phyloP scores from a whole-genome alignment of 2,329 filamentous ascomycete genomes.

The Orbilia brochopaga region DNA sequence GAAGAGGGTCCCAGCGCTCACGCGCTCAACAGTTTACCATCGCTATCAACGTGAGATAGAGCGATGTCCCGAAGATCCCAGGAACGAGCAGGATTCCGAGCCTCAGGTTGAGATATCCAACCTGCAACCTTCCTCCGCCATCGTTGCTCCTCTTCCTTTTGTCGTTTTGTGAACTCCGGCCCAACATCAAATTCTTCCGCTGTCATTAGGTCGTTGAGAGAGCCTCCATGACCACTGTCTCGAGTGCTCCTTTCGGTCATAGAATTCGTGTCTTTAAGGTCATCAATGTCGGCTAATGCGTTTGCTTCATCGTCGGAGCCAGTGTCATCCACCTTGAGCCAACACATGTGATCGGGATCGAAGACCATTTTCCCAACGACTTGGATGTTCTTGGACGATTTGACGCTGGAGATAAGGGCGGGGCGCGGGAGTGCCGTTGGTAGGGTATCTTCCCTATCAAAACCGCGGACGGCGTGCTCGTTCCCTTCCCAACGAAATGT shows the following conservation, averaged over 20 bases:
- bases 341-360: constrained; percentile 95
- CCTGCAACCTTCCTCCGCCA: constrained; percentile 87
- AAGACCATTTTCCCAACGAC: constrained; percentile 99
- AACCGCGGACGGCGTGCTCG: constrained; percentile 79
- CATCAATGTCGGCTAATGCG: constrained; percentile 70
- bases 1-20: too few relatives aligned
- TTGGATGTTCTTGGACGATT: constrained; percentile 79
- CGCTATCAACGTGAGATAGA: constrained; percentile 70
- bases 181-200: constrained; percentile 98
- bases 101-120: constrained; percentile 73
- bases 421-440: constrained; percentile 66
- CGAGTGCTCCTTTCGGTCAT: constrained; percentile 62
- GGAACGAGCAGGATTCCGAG: constrained; percentile 59
- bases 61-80: constrained; percentile 68
- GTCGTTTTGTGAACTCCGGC: constrained; percentile 86
- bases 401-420: constrained; percentile 87
- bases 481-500: constrained; percentile 95
- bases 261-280: constrained; percentile 70
- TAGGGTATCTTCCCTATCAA: constrained; percentile 69
- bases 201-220: constrained; percentile 76
- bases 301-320: constrained; percentile 64
- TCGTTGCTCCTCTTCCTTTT: constrained; percentile 86
- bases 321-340: constrained; percentile 76
- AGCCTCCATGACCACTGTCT: constrained; percentile 59
- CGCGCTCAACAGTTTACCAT: constrained; percentile 4